Base-by-base conservation (phyloP, 2,329 filamentous ascomycete genomes). In the Dactylellina parvicollis region DNA sequence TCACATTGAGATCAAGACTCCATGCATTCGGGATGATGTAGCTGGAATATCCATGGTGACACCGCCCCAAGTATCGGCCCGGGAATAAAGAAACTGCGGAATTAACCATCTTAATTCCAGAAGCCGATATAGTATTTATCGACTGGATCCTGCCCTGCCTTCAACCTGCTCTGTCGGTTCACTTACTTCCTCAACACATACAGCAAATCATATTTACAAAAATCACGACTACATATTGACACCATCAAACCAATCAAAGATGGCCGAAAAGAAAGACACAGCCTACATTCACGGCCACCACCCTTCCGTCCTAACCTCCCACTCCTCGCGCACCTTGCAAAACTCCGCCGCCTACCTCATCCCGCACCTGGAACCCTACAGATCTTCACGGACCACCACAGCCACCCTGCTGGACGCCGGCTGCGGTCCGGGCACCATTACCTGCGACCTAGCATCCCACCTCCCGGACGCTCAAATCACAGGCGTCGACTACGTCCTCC, bases 271-370 rank as follows among this genome's bases (percentile, higher is more conserved):
- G 3, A 4, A 24, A 38, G 38, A 59, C 12, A 40, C 18, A 55
- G 44, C 32, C 18, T 70, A 70, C 56, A 61, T 70, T 38, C 65
- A 70, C 49, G 65, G 65, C 47, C 55, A 70, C 65, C 65, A 70
- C 47, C 28, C 65, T 5, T 60, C 52, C 47, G 65, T 70, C 14
- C 28, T 70, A 20, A 44, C 46, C 36, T 70, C 65, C 7, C 65
- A 70, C 47, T 54, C 46, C 47, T 59, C 46, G 46, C 65, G 65
- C 46, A 70, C 65, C 5, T 36, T 70, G 36, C 18, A 59, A 28
- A 70, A 70, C 40, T 70, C 65, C 38, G 65, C 65, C 26, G 47
- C 47, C 36, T 70, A 70, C 38, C 26, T 70, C 14, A 34, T 70
- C 47, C 65, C 55, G 16, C 40, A 70, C 40, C 18, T 70, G 10